A percentile compares a stretch with the other conserved stretches of the same genome.
Evolutionary conservation across 2,329 filamentous ascomycete genomes (phyloP).

Genomic region (Phoma sp.): DNA sequence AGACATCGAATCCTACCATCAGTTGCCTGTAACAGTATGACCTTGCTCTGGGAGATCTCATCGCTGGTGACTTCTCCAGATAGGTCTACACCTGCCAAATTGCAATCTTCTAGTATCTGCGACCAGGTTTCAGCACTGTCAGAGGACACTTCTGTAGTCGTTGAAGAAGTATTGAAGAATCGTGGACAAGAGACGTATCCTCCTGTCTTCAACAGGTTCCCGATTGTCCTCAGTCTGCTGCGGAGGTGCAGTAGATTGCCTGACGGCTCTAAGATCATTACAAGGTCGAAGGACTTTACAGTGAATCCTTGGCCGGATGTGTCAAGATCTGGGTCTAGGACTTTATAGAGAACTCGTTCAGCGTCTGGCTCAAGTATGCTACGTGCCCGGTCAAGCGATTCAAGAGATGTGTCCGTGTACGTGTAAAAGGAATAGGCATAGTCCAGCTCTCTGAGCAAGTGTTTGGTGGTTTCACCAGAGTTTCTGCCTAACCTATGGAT

Average conservation of each 20-base stretch:
- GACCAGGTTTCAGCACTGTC: not conserved
- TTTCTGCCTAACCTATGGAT: slow-evolving; percentile 17
- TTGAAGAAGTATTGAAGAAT: not conserved
- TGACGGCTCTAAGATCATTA: slow-evolving; percentile 15
- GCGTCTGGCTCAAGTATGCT: not conserved
- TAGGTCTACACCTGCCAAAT: not conserved
- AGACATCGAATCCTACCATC: slow-evolving; percentile 9
- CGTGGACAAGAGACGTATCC: slow-evolving; percentile 47
- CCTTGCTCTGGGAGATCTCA: no score
- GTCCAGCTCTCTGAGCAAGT: slow-evolving; percentile 7
- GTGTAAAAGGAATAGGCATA: slow-evolving; percentile 19
- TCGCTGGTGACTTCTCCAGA: not conserved
- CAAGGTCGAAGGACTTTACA: slow-evolving; percentile 20
- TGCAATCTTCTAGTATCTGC: not conserved
- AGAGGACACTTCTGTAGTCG: no score
- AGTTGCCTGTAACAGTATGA: slow-evolving; percentile 1
- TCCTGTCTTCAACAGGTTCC: slow-evolving; percentile 41
- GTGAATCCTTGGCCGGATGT: slow-evolving; percentile 18
- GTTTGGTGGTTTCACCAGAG: slow-evolving; percentile 6
- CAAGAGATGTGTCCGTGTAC: slow-evolving; percentile 20
- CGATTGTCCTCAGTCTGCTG: not conserved
- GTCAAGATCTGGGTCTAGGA: slow-evolving; percentile 14
- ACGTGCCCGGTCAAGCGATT: not conserved
- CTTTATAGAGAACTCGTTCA: slow-evolving; percentile 15
- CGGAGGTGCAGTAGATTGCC: not conserved